phyloP scores from a whole-genome alignment of 345 rosid genomes.

The Arabis alpina region DNA sequence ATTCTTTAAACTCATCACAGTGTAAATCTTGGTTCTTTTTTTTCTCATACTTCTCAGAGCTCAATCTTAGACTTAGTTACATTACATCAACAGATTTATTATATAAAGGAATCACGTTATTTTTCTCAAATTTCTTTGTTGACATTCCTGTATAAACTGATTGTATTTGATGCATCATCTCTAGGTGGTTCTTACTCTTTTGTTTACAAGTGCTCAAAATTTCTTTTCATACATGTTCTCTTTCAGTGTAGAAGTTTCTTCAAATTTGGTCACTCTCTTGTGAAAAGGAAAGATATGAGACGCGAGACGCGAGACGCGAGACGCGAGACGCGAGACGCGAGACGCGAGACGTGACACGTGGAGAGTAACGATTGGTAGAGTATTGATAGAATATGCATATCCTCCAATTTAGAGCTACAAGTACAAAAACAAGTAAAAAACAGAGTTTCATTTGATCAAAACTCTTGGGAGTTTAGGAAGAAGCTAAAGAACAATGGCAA shows the following conservation, averaged over 20 bases:
- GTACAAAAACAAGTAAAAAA: conserved; percentile 1
- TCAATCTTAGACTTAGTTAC: conserved; percentile 9
- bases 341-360: conserved; percentile 72
- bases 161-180: neutral
- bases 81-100: too few relatives aligned
- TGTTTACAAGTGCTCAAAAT: neutral
- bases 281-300: conserved; percentile 35
- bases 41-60: conserved; percentile 24
- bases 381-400: conserved; percentile 53
- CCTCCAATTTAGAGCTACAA: conserved; percentile 26
- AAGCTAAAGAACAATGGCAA: conserved; percentile 52
- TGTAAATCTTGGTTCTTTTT: conserved; percentile 49
- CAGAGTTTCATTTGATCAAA: conserved; percentile 10
- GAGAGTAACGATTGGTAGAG: conserved; percentile 52
- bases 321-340: conserved; percentile 73
- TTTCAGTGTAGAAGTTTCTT: neutral
- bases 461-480: conserved; percentile 20
- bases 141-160: neutral
- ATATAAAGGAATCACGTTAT: conserved; percentile 7
- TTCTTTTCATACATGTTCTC: neutral
- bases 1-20: conserved; percentile 30
- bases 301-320: conserved; percentile 69
- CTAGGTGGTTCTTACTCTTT: neutral
- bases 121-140: neutral
- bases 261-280: neutral